Conservation (phyloP, 805 yeast genomes). For the Wickerhamiella spandovensis region DNA sequence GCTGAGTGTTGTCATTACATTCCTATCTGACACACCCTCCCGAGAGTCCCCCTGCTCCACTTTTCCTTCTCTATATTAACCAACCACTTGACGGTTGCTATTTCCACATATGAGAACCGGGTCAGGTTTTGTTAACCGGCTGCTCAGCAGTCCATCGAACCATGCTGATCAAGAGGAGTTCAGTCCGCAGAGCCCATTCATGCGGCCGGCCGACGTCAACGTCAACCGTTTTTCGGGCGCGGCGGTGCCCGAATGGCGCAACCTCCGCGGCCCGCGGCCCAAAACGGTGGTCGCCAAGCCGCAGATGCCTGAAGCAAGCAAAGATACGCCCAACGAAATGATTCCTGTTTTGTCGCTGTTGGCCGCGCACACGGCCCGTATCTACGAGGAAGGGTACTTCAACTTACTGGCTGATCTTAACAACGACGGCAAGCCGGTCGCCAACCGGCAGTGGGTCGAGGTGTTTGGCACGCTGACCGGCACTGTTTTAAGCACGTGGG, state of each 20-base stretch:
- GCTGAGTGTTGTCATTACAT: not conserved
- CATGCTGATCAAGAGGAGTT: not conserved
- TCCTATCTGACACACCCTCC: not conserved
- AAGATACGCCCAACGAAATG: slow-evolving; percentile 45
- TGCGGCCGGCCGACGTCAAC: slow-evolving; percentile 3
- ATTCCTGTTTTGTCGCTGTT: slow-evolving; percentile 59
- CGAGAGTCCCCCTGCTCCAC: not conserved
- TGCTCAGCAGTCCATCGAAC: not conserved
- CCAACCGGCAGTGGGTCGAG: slow-evolving; percentile 77
- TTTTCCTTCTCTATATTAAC: not conserved
- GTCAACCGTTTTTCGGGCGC: not conserved
- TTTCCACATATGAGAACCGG: not conserved
- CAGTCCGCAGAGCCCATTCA: not conserved
- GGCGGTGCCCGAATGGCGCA: not conserved
- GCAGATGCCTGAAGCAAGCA: slow-evolving; percentile 15
- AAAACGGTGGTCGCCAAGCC: slow-evolving; percentile 5
- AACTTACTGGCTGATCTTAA: slow-evolving; percentile 31
- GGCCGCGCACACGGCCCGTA: slow-evolving; percentile 54
- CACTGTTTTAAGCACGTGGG: slow-evolving; percentile 87
- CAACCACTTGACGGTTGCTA: not conserved
- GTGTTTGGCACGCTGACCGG: slow-evolving; percentile 88
- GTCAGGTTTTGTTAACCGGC: not conserved
- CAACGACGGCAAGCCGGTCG: slow-evolving; percentile 70
- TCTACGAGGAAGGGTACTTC: slow-evolving; percentile 44
- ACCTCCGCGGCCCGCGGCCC: not conserved